Evolutionary conservation across 176 grass and related monocot genomes (phyloP).

Genomic region (Carex pumila): DNA sequence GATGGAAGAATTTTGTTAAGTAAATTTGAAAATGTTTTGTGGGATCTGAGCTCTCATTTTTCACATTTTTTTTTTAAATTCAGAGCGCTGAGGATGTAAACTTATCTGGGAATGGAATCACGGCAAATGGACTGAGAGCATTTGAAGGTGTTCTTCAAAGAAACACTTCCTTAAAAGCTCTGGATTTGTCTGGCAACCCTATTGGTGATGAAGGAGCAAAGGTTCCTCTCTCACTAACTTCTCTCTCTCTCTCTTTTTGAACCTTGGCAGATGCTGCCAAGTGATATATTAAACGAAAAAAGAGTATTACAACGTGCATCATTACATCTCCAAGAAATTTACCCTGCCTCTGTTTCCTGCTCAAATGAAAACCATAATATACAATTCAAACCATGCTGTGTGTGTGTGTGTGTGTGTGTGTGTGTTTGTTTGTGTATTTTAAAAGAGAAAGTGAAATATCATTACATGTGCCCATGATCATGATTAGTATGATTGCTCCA

Average conservation of each 20-base stretch:
- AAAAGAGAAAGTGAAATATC: background rate
- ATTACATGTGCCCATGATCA: background rate
- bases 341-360: too few species aligned
- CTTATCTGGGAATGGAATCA: conserved; percentile 93
- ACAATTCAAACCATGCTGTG: too few species aligned
- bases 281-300: too few species aligned
- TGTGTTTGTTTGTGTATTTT: background rate
- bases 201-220: conserved; percentile 99
- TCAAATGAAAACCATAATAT: too few species aligned
- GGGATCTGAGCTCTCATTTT: background rate
- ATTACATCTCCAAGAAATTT: too few species aligned
- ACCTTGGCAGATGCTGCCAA: too few species aligned
- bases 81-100: conserved; percentile 91
- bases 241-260: background rate
- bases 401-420: background rate
- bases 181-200: conserved; percentile 88
- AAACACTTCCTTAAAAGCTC: conserved; percentile 71
- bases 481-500: background rate
- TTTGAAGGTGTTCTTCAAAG: conserved; percentile 95
- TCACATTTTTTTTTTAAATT: conserved; percentile 9
- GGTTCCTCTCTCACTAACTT: conserved; percentile 44
- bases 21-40: background rate
- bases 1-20: background rate
- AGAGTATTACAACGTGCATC: too few species aligned
- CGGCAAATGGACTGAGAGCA: conserved; percentile 71